Evolutionary conservation across 345 rosid genomes (phyloP), one percentile per base, ranked within the genome.

Genomic region (Fremontodendron californicum): DNA sequence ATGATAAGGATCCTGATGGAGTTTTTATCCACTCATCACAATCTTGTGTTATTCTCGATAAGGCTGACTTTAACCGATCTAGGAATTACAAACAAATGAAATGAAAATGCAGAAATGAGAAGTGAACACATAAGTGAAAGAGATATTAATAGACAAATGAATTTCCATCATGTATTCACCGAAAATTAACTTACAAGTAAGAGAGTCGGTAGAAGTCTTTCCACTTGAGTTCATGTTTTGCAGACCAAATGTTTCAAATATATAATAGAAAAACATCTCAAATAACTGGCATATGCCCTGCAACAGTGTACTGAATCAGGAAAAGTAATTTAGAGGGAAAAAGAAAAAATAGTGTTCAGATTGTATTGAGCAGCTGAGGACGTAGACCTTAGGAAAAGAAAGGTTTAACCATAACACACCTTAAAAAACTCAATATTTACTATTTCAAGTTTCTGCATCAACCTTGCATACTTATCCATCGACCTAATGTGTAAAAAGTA

Each of bases 251-350:
- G 89, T 84, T 86, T 96, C 93, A 86, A 75, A 91, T 57, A 94
- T 89, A 78, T 79, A 88, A 83, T 90, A 84, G 86, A 89, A 92
- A 75, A 94, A 96, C 62, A 96, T 83, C 71, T 86, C 96, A 84
- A 92, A 96, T 85, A 94, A 85, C 81, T 94, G 97, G 90, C 98
- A 91, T 78, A 96, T 92, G 58, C 99, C 99, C 99, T 96, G 93
- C 88, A 91, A 81, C 79, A 85, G 65, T 73, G 78, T 75, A 88
- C 88, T 79, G 85, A 88, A 78, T 89, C 88, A 91, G 90, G 87
- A 86, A 81, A 88, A 78, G 72, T 27, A 83, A 77, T 78, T 85
- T 75, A 82, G 84, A 85, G 76, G 74, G 78, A 63, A 77, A 81
- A 78, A 65, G 7, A 45, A 76, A 43, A 19, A 40, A 42, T 43